Evolutionary conservation across 352 stramenopile species (phyloP), one percentile per base, ranked within the genome.

Genomic region (Proteromonas lacertae): DNA sequence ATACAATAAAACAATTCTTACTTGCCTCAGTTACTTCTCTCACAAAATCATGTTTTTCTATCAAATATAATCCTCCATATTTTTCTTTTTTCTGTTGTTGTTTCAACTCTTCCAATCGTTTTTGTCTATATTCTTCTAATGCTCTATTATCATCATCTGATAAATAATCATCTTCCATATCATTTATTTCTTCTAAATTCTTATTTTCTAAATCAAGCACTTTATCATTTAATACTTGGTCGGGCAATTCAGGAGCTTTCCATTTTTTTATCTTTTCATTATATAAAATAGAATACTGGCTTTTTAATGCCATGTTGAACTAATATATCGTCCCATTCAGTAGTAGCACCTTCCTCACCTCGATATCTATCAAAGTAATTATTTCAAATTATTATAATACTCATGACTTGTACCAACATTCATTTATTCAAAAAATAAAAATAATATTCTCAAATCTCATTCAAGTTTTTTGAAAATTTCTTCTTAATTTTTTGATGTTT

Each of bases 31-130:
- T 88, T 44, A 88, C 68, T 43, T 83, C 69, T 29, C 62, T 57
- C 7, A 76, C 70, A 67, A 69, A 88, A 43, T 88, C 70, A 47
- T 77, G 67, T 55, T 84, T 86, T 32, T 60, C 51, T 35, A 88
- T 86, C 18, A 69, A 63, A 40, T 76, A 59, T 14, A 88, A 46
- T 38, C 81, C 64, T 6, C 66, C 67, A 40, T 78, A 84, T 46
- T 68, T 69, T 51, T 70, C 73, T 40, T 45, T 46, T 7, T 33
- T 35, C 0, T 23, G 21, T 19, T 20, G 28, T 17, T 41, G 24
- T 16, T 42, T 36, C 12, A 49, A 19, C 22, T 52, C 45, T 19
- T 36, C 18, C 6, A 52, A 26, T 3, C 43, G 20, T 36, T 45
- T 46, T 19, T 52, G 25, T 30, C 39, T 19, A 21, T 49, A 52